phyloP scores from a whole-genome alignment of 148 eudicot genomes.

The Amaranthus hypochondriacus region DNA sequence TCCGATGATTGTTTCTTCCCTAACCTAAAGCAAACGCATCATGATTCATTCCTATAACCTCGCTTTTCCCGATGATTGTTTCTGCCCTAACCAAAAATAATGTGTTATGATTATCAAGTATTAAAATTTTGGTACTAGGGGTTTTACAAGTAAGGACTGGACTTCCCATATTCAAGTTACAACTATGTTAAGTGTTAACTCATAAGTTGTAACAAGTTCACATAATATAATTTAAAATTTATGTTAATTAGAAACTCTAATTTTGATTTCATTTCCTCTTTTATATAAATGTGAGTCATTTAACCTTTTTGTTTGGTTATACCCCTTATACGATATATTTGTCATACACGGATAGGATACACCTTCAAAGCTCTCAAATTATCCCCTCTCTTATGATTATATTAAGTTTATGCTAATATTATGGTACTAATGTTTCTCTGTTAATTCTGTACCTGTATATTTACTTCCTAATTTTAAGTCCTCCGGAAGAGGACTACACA shows the following conservation, averaged over 20 bases:
- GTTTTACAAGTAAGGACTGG: too few species aligned
- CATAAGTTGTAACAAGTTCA: too few species aligned
- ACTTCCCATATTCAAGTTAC: too few species aligned
- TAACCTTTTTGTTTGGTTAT: neutral
- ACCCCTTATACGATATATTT: neutral
- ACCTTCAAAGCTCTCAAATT: neutral
- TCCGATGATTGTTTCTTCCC: neutral
- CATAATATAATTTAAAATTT: too few species aligned
- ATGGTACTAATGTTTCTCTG: neutral
- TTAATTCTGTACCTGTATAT: too few species aligned
- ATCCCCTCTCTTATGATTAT: neutral
- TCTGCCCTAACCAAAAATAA: neutral
- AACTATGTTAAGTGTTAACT: too few species aligned
- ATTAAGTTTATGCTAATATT: neutral
- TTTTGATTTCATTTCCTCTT: too few species aligned
- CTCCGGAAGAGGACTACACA: neutral
- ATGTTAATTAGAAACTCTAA: neutral
- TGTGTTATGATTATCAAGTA: neutral
- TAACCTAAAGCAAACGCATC: neutral
- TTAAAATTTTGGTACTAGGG: too few species aligned
- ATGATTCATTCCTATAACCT: neutral
- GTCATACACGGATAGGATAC: too few species aligned
- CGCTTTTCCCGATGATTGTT: neutral
- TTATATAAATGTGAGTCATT: neutral
- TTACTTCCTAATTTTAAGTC: neutral